Base-by-base conservation (phyloP, 176 grass and related monocot species). In the Lolium rigidum region DNA sequence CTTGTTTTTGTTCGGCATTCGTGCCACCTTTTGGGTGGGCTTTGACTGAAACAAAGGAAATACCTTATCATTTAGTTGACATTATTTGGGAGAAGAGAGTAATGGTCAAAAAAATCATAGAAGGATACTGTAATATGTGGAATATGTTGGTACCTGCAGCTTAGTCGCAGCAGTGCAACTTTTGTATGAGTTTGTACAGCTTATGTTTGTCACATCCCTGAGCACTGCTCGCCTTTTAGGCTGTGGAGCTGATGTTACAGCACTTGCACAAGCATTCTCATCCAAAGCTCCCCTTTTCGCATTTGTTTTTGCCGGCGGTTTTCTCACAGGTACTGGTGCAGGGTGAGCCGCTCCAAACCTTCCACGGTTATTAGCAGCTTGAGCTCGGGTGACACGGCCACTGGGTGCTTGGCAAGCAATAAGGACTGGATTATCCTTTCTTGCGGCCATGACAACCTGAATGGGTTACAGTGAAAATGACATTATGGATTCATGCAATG, bases 301-400 rank as follows among this genome's bases (percentile, higher is more conserved):
- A 22, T 80, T 81, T 31, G 79, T 62, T 80, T 70, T 80, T 12
- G 20, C 38, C 7, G 16, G n/a, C 35, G 74, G 86, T 52, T 88
- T 90, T 79, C 84, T 92, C 20, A 21, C 31, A 24, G 78, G 67
- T 55, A 65, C 35, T 21, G 58, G 76, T 81, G 76, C 6, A 5
- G 81, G 87, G 66, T 88, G 90, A 82, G 14, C 63, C 31, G 31
- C 14, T 37, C 43, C 80, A 70, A 70, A 79, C 62, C 44, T 69
- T 84, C 78, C 81, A 76, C 50, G 76, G 46, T 11, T 86, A 55
- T 70, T 88, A 78, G 86, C 76, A 84, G 90, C 80, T 68, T 70
- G 86, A 49, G 93, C 80, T 55, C 93, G 80, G 74, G 90, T 95
- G 56, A 95, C 68, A 82, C 90, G 78, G 12, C 76, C 88, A 87